These are phyloP conservation scores for Umbellularia californica DNA, from an alignment of 164 flowering plant species.

Conservation along the genomic window DNA sequence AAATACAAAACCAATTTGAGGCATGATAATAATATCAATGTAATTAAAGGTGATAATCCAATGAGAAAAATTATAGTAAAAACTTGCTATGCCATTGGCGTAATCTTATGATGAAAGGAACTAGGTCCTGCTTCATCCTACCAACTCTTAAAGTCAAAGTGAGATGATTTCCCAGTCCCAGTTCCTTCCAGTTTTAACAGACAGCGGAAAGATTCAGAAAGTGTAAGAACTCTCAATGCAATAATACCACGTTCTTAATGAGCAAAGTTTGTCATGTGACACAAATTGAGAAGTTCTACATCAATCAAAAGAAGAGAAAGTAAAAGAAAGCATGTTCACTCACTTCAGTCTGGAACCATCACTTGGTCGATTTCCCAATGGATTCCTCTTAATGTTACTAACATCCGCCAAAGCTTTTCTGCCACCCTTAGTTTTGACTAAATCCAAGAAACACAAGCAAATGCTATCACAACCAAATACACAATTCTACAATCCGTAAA, in stretches of 20 bases:
- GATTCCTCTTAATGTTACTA: constrained; percentile 36
- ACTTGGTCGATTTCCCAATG: constrained; percentile 16
- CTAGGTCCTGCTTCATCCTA: neutral
- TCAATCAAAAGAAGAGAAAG: neutral
- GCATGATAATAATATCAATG: neutral
- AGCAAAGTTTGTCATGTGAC: neutral
- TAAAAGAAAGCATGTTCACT: constrained; percentile 18
- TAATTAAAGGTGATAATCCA: neutral
- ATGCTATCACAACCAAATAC: neutral
- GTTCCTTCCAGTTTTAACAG: neutral
- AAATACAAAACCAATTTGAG: neutral
- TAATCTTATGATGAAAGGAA: neutral
- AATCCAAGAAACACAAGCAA: neutral
- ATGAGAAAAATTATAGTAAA: neutral
- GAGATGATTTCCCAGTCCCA: neutral
- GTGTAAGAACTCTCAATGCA: neutral
- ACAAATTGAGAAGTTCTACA: neutral
- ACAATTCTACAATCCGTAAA: neutral
- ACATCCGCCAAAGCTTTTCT: constrained; percentile 64
- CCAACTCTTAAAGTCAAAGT: neutral
- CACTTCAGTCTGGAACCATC: constrained; percentile 34
- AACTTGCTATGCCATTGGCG: neutral
- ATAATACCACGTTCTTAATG: neutral
- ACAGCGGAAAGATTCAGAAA: neutral
- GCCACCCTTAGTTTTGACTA: constrained; percentile 32